Evolutionary conservation across 306 rosid genomes (phyloP).

Genomic region (Geum urbanum): DNA sequence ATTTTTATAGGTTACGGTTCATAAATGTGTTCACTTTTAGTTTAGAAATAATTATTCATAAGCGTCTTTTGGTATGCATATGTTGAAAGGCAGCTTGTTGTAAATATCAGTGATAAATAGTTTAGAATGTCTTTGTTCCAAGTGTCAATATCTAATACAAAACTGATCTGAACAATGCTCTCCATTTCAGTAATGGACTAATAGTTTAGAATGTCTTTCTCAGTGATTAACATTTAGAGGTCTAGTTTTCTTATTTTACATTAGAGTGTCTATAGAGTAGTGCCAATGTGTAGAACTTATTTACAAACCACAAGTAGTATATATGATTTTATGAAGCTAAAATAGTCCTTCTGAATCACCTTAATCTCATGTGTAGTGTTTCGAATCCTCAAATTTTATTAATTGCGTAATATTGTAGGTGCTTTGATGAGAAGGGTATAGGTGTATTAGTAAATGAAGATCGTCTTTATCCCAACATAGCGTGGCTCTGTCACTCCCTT

Average conservation of each 20-base stretch:
- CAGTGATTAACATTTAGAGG: not conserved
- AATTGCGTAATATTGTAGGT: constrained; percentile 33
- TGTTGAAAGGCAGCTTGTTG: no score
- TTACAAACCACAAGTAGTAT: not conserved
- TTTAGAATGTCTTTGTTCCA: not conserved
- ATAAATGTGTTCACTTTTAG: not conserved
- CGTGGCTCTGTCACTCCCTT: constrained; percentile 81
- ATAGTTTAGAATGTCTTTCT: not conserved
- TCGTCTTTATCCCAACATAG: constrained; percentile 56
- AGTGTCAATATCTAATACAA: not conserved
- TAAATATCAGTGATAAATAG: no score
- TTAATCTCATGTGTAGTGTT: not conserved
- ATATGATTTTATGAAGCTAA: not conserved
- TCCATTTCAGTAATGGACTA: not conserved
- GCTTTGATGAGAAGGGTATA: constrained; percentile 60
- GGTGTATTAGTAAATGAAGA: constrained; percentile 94
- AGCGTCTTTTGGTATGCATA: not conserved
- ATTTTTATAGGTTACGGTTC: not conserved
- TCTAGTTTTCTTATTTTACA: not conserved
- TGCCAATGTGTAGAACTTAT: not conserved
- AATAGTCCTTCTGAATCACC: not conserved
- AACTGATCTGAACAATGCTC: not conserved
- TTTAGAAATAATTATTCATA: no score
- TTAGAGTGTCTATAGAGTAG: not conserved
- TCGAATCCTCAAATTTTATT: constrained; percentile 6